A percentile compares a stretch with the other conserved stretches of the same genome.
Conservation (phyloP, 164 flowering plant genomes). For the Stephania japonica region DNA sequence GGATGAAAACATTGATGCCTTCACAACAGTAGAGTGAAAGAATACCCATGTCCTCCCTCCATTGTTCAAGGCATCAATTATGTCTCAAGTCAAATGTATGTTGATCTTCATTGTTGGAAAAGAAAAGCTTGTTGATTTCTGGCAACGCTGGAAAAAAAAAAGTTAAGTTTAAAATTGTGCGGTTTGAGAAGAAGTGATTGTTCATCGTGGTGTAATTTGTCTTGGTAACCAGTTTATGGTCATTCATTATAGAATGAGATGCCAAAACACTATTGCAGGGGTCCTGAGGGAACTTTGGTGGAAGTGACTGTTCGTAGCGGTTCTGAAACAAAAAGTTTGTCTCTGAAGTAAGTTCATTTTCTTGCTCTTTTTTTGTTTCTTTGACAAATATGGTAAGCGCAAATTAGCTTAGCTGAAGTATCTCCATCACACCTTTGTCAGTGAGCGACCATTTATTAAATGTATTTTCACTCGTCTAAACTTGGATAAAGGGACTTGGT, state of each 20-base stretch:
- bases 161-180: no score
- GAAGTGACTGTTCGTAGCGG: constrained; percentile 66
- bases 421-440: not conserved
- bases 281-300: constrained; percentile 85
- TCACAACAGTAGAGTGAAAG: no score
- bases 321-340: constrained; percentile 47
- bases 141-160: no score
- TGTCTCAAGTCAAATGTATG: no score
- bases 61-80: no score
- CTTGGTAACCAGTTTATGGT: not conserved
- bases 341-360: constrained; percentile 51
- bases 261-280: constrained; percentile 46
- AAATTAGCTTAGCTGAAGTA: not conserved
- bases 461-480: not conserved
- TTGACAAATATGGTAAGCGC: not conserved
- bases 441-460: not conserved
- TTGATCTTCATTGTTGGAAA: no score
- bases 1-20: no score
- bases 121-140: no score
- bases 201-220: not conserved
- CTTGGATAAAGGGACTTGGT: not conserved
- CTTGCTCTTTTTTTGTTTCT: constrained; percentile 1
- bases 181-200: no score
- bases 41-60: no score
- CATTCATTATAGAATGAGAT: constrained; percentile 9